Base-by-base conservation (phyloP, 2,329 filamentous ascomycete genomes). In the Aureobasidium sp. region DNA sequence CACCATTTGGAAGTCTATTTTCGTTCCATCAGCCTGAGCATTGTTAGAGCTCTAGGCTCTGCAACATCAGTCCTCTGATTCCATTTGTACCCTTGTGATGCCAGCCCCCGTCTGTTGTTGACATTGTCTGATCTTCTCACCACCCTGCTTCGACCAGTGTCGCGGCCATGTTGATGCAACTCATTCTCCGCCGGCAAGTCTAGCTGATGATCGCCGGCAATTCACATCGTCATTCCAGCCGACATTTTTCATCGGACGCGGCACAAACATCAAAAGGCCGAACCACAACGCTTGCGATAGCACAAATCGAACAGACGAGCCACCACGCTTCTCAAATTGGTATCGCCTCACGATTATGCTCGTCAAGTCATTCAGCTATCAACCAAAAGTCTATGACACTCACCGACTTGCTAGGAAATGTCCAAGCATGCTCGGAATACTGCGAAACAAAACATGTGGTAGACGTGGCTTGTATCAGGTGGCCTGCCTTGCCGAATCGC, bases 391-490 rank as follows among this genome's bases (percentile, higher is more conserved):
- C 16, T 6, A 44, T n/a, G 16, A 6, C 8, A 30, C 10, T 16
- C 17, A 2, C 3, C 11, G 27, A 7, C 25, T 30, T 25, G 40
- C 40, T 14, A 30, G 19, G 16, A 4, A 7, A 17, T 21, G 10
- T 30, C 21, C 16, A 21, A 7, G 19, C 17, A 11, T 14, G 40
- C 16, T 30, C 4, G 25, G 25, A 44, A 19, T 11, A 44, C 25
- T 19, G 25, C 25, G 2, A 0, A 19, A 14, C 38, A 27, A 14
- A 22, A 8, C n/a, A 27, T 25, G 11, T 10, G 5, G 6, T 10
- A n/a, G n/a, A n/a, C 19, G 41, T 45, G 41, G 41, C 41, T 45
- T 32, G n/a, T 7, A 11, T 34, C 41, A 45, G 41, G 25, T 45
- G 41, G 32, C n/a, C 44, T 7, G 17, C 22, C 11, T 8, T 35